Percentiles rank a stretch among this genome's conserved stretches.
Evolutionary conservation across 2,329 filamentous ascomycete species (phyloP).

Genomic region (Aspergillus sp.): DNA sequence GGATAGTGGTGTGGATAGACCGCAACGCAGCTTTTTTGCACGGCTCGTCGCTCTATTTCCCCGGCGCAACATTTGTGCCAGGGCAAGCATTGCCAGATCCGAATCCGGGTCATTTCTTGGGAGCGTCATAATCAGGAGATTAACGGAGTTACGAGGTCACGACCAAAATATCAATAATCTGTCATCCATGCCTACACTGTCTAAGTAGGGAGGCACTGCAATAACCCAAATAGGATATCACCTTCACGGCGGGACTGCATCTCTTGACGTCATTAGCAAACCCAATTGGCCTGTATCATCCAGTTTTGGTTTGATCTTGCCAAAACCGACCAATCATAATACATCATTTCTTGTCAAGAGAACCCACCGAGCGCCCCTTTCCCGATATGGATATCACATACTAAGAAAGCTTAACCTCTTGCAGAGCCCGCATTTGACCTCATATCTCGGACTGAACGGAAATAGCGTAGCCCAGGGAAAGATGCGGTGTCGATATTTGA

Average conservation of each 20-base stretch:
- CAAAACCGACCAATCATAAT: too few relatives aligned
- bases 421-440: neutral
- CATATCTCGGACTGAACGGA: neutral
- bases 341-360: too few relatives aligned
- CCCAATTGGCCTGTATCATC: neutral
- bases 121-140: conserved; percentile 11
- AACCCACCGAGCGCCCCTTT: neutral
- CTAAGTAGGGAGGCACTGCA: neutral
- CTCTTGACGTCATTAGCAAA: neutral
- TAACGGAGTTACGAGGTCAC: neutral
- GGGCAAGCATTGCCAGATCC: conserved; percentile 24
- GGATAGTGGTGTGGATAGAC: conserved; percentile 53
- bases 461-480: neutral
- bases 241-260: neutral
- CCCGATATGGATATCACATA: conserved; percentile 21
- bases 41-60: conserved; percentile 33
- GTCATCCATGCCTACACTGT: neutral
- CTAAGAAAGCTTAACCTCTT: conserved; percentile 6
- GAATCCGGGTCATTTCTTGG: conserved; percentile 37
- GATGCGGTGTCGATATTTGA: neutral
- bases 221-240: conserved; percentile 3
- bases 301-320: too few relatives aligned
- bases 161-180: neutral
- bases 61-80: conserved; percentile 27
- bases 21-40: conserved; percentile 41